Evolutionary conservation across 768 basidiomycete species (phyloP).

Genomic region (Daedalea quercina): DNA sequence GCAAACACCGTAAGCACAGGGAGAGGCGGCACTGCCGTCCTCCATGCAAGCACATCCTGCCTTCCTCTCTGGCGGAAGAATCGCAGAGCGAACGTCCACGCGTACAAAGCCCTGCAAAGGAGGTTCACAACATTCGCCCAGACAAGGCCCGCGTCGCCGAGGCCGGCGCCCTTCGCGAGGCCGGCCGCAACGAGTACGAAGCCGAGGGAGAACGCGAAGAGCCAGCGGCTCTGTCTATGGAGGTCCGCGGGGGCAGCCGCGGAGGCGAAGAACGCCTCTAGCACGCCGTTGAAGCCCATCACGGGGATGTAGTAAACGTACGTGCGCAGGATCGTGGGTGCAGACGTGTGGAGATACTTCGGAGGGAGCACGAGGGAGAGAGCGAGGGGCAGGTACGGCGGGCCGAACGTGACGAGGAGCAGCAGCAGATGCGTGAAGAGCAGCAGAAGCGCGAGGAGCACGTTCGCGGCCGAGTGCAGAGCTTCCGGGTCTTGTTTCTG

Average conservation of each 20-base stretch:
- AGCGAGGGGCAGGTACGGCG: conserved; percentile 65
- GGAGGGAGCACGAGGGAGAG: conserved; percentile 65
- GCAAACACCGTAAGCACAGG: conserved; percentile 21
- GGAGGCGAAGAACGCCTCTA: conserved; percentile 88
- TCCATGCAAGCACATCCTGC: conserved; percentile 13
- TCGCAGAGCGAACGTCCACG: conserved; percentile 37
- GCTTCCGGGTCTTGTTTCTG: conserved; percentile 3
- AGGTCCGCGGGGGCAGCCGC: conserved; percentile 66
- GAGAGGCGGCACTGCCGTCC: conserved; percentile 18
- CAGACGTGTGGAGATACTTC: conserved; percentile 69
- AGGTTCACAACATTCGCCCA: conserved; percentile 73
- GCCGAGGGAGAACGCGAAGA: conserved; percentile 66
- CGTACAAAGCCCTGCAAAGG: conserved; percentile 54
- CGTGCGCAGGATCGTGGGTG: conserved; percentile 65
- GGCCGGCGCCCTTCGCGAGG: conserved; percentile 34
- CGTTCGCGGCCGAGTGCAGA: conserved; percentile 34
- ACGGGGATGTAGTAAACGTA: conserved; percentile 90
- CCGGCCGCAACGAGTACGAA: conserved; percentile 53
- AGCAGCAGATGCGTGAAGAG: conserved; percentile 67
- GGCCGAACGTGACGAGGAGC: conserved; percentile 68
- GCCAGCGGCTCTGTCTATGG: conserved; percentile 69
- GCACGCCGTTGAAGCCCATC: conserved; percentile 82
- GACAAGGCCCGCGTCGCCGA: conserved; percentile 66
- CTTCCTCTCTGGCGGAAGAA: conserved; percentile 35
- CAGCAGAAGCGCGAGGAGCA: conserved; percentile 43